Conservation (phyloP, 2,329 filamentous ascomycete genomes). For the Zopfia rhizophila region DNA sequence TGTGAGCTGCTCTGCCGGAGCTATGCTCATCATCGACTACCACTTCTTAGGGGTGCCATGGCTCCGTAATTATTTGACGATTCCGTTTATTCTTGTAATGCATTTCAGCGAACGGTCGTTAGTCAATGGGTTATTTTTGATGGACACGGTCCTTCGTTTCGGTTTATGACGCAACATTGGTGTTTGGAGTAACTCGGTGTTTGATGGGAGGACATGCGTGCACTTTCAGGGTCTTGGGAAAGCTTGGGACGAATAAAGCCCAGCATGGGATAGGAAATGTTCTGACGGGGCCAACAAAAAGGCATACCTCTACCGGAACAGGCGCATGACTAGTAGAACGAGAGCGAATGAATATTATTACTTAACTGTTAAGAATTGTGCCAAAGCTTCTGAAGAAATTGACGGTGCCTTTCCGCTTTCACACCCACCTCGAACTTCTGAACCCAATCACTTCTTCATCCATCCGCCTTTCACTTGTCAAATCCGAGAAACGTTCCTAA, state of each 20-base stretch:
- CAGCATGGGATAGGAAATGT: constrained; percentile 25
- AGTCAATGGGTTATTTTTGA: constrained; percentile 30
- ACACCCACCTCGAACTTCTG: too few relatives aligned
- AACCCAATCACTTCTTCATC: too few relatives aligned
- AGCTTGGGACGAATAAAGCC: constrained; percentile 27
- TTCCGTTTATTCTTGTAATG: constrained; percentile 43
- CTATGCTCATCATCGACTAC: not conserved
- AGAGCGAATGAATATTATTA: constrained; percentile 24
- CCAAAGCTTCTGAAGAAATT: too few relatives aligned
- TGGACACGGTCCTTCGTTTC: constrained; percentile 41
- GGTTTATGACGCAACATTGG: constrained; percentile 34
- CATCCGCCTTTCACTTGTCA: too few relatives aligned
- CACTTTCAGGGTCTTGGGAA: constrained; percentile 12
- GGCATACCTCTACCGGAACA: constrained; percentile 31
- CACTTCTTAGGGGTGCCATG: constrained; percentile 10
- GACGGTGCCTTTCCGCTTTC: too few relatives aligned
- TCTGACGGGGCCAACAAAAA: constrained; percentile 16
- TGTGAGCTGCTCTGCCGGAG: constrained; percentile 27
- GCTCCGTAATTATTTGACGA: constrained; percentile 38
- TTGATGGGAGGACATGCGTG: constrained; percentile 9
- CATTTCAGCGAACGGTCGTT: constrained; percentile 51
- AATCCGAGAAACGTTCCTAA: too few relatives aligned
- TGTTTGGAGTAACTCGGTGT: constrained; percentile 36
- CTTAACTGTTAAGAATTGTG: too few relatives aligned
- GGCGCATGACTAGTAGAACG: constrained; percentile 36